phyloP scores from a whole-genome alignment of 2,329 filamentous ascomycete genomes.

The Coleophoma cylindrospora region DNA sequence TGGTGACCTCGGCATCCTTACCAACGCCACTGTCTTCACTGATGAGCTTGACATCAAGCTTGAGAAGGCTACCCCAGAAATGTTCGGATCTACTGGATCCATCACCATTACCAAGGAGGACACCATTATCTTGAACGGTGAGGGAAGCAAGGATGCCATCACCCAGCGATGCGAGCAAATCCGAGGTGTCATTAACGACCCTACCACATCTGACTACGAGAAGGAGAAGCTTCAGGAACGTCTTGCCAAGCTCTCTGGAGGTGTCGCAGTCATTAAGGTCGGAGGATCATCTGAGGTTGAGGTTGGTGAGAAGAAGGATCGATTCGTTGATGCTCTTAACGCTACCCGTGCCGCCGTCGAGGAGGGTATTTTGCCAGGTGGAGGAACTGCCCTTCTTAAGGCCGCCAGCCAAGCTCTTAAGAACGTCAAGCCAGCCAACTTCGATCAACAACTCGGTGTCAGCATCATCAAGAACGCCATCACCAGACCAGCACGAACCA shows the following conservation, averaged over 20 bases:
- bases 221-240: slow-evolving; percentile 99
- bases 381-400: slow-evolving; percentile 97
- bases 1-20: slow-evolving; percentile 90
- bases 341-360: slow-evolving; percentile 97
- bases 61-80: slow-evolving; percentile 92
- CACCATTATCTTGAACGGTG: slow-evolving; percentile 96
- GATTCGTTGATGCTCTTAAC: slow-evolving; percentile 96
- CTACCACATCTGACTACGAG: slow-evolving; percentile 96
- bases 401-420: slow-evolving; percentile 83
- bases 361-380: slow-evolving; percentile 97
- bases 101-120: slow-evolving; percentile 99
- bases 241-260: slow-evolving; percentile 97
- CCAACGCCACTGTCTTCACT: slow-evolving; percentile 95
- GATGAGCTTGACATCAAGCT: slow-evolving; percentile 99
- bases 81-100: slow-evolving; percentile 94
- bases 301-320: slow-evolving; percentile 99
- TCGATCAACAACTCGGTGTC: slow-evolving; percentile 98
- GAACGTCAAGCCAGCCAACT: slow-evolving; percentile 85
- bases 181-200: slow-evolving; percentile 91
- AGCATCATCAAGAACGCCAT: slow-evolving; percentile 98
- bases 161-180: slow-evolving; percentile 98
- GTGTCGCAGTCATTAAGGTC: slow-evolving; percentile 99
- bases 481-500: slow-evolving; percentile 87
- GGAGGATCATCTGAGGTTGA: slow-evolving; percentile 97
- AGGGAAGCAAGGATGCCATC: slow-evolving; percentile 91